phyloP scores from a whole-genome alignment of 202 grass and related monocot genomes.

The Brachypodium distachyon region DNA sequence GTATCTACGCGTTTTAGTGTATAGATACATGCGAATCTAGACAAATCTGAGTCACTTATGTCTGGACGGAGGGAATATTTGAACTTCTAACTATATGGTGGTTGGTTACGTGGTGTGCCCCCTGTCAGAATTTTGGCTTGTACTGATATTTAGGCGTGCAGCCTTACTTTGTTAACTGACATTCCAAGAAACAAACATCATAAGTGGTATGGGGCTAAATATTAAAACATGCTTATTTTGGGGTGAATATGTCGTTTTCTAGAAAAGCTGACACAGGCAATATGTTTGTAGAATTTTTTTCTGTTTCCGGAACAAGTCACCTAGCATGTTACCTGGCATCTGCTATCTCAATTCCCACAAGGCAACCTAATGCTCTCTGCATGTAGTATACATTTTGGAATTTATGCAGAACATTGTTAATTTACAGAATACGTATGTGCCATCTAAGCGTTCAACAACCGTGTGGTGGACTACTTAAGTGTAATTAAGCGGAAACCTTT shows the following conservation, averaged over 20 bases:
- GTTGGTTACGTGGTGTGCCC: not conserved
- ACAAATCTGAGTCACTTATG: too few relatives aligned
- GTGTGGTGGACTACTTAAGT: not conserved
- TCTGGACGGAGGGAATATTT: too few relatives aligned
- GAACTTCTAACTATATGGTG: not conserved
- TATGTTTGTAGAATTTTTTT: not conserved
- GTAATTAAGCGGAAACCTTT: not conserved
- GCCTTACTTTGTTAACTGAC: not conserved
- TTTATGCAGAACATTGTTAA: not conserved
- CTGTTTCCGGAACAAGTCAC: not conserved
- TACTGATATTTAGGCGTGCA: not conserved
- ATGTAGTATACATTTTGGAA: not conserved
- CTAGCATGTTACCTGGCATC: not conserved
- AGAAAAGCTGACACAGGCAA: not conserved
- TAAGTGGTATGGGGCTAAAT: not conserved
- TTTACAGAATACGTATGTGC: not conserved
- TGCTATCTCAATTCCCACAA: not conserved
- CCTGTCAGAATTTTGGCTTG: not conserved
- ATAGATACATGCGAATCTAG: too few relatives aligned
- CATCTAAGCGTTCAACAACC: not conserved
- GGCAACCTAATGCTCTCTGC: not conserved
- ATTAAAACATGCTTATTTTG: not conserved
- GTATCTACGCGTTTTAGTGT: too few relatives aligned
- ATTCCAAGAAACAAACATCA: not conserved
- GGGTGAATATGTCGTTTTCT: not conserved